phyloP scores from a whole-genome alignment of 306 rosid genomes.

The Dalbergia cultrata region DNA sequence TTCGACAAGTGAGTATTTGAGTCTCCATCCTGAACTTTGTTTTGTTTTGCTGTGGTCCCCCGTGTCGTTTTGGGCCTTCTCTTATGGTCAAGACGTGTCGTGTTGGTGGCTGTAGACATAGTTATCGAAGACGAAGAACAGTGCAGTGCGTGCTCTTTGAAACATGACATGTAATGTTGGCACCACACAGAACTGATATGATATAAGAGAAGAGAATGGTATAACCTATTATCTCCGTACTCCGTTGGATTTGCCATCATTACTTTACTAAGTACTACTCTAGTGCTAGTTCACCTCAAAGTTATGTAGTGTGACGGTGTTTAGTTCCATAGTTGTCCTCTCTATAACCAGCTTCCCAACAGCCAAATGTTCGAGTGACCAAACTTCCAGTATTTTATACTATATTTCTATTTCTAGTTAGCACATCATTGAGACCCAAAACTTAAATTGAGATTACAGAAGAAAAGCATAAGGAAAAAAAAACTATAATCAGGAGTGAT shows the following conservation, averaged over 20 bases:
- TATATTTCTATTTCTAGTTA: not conserved
- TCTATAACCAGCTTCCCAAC: not conserved
- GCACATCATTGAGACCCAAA: not conserved
- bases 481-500: not conserved
- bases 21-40: not conserved
- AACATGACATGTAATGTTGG: not conserved
- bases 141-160: not conserved
- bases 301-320: not conserved
- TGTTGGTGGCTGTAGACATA: slow-evolving; percentile 2
- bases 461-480: too few species aligned
- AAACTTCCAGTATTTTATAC: too few species aligned
- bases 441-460: not conserved
- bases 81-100: slow-evolving; percentile 28
- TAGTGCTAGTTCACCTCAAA: not conserved
- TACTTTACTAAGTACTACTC: not conserved
- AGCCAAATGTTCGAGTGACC: not conserved
- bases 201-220: not conserved
- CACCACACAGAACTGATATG: not conserved
- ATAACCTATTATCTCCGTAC: not conserved
- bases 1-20: too few species aligned
- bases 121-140: not conserved
- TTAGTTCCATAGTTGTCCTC: not conserved
- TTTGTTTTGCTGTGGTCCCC: too few species aligned
- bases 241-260: not conserved
- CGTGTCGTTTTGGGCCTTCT: not conserved